A percentile compares a stretch with the other conserved stretches of the same genome.
Conservation (phyloP, 352 stramenopile species). For the Phytopythium aichiense region DNA sequence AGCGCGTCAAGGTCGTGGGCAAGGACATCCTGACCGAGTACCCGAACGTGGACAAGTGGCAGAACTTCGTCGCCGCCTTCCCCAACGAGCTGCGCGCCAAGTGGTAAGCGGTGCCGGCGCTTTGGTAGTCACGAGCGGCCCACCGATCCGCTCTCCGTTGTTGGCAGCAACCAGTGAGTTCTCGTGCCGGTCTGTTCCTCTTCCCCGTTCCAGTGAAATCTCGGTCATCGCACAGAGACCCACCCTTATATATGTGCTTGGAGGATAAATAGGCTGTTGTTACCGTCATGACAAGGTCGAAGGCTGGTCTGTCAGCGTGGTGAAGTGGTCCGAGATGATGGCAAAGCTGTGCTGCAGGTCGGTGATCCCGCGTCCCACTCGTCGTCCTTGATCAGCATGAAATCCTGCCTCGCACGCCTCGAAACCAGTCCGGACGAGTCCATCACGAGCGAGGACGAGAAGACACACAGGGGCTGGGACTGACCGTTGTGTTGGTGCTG, state of each 20-base stretch:
- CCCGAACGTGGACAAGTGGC: constrained; percentile 74
- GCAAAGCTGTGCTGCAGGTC: constrained; percentile 37
- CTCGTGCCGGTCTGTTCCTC: neutral
- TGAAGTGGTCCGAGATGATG: constrained; percentile 38
- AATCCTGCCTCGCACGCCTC: constrained; percentile 24
- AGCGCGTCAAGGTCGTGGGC: constrained; percentile 74
- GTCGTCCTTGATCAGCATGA: constrained; percentile 72
- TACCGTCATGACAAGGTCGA: neutral
- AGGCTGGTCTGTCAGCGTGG: constrained; percentile 17
- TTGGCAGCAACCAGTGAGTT: neutral
- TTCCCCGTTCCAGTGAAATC: neutral
- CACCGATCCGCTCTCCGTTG: neutral
- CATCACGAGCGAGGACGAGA: neutral
- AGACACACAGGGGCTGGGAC: constrained; percentile 2
- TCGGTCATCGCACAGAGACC: neutral
- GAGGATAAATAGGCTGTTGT: constrained; percentile 3
- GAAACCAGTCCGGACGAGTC: neutral
- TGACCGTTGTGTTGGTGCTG: constrained; percentile 59
- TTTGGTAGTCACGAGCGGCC: neutral
- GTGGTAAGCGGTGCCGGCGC: constrained; percentile 35
- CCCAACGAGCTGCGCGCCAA: constrained; percentile 70
- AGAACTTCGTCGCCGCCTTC: constrained; percentile 69
- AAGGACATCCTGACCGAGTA: constrained; percentile 73
- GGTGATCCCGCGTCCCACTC: constrained; percentile 49
- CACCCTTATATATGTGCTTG: neutral